Percentiles rank a stretch among this genome's conserved stretches.
These are phyloP conservation scores for Naganishia vaughanmartiniae DNA, from an alignment of 768 basidiomycete species.

Conservation along the genomic window DNA sequence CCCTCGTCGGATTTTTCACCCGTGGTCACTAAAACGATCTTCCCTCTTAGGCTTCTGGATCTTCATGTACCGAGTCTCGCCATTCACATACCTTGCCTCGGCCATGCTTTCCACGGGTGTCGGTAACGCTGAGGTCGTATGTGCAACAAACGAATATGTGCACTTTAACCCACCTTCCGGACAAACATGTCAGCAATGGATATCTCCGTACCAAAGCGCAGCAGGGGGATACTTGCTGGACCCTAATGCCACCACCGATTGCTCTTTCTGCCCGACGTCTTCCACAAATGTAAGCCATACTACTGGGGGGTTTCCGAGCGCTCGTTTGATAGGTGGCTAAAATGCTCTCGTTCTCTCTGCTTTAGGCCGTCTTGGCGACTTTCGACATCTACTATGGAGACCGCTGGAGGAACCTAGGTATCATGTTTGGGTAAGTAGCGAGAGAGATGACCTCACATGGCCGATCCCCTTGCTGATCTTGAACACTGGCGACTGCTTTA, in stretches of 20 bases:
- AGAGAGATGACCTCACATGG: not conserved
- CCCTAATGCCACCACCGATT: constrained; percentile 1
- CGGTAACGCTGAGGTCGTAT: constrained; percentile 55
- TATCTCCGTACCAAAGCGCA: not conserved
- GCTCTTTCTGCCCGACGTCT: constrained; percentile 10
- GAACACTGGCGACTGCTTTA: not conserved
- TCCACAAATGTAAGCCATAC: not conserved
- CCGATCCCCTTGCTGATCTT: not conserved
- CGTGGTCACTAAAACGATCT: not conserved
- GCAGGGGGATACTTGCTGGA: constrained; percentile 21
- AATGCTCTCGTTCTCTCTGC: not conserved
- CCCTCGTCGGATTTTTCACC: constrained; percentile 38
- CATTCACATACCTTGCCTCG: constrained; percentile 51
- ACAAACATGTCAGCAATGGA: constrained; percentile 13
- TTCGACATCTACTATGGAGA: constrained; percentile 7
- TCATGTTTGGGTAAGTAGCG: not conserved
- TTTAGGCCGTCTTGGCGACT: not conserved
- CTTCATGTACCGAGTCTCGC: constrained; percentile 51
- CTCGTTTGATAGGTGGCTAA: too few species aligned
- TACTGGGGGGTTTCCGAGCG: not conserved
- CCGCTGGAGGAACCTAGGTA: constrained; percentile 20
- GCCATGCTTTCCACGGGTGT: constrained; percentile 27
- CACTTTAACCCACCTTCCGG: constrained; percentile 65
- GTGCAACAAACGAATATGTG: constrained; percentile 68
- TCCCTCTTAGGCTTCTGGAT: constrained; percentile 12